phyloP scores from a whole-genome alignment of 1,284 basidiomycete species.

The Ceratobasidium sp. region DNA sequence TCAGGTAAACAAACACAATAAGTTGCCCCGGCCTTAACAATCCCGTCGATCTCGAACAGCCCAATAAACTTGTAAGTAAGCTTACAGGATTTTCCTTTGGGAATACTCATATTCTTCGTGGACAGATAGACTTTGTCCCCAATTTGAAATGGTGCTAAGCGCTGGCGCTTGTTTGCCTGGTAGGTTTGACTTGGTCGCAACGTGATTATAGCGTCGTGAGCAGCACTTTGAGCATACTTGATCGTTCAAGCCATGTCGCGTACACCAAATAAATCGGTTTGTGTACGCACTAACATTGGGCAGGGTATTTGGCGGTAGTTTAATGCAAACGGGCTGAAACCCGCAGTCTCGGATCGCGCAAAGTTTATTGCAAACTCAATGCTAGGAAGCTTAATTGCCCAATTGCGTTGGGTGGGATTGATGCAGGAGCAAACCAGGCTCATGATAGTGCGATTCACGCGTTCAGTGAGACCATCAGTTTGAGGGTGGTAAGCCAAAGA shows the following conservation, averaged over 20 bases:
- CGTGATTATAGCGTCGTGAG: conserved; percentile 27
- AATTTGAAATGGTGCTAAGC: not conserved
- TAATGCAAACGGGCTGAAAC: conserved; percentile 52
- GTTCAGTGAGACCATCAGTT: not conserved
- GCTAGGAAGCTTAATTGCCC: not conserved
- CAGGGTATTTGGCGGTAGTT: not conserved
- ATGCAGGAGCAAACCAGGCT: not conserved
- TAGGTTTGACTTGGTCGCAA: conserved; percentile 13
- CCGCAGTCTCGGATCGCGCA: conserved; percentile 48
- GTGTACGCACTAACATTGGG: not conserved
- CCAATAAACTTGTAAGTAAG: conserved; percentile 46
- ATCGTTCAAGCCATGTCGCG: not conserved
- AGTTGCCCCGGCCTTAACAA: not conserved
- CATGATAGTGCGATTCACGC: not conserved
- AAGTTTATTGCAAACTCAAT: conserved; percentile 25
- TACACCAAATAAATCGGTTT: not conserved
- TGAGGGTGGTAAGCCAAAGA: conserved; percentile 5
- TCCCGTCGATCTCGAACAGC: conserved; percentile 11
- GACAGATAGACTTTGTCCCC: conserved; percentile 6
- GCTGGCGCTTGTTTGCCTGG: not conserved
- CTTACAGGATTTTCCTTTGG: conserved; percentile 9
- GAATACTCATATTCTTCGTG: conserved; percentile 14
- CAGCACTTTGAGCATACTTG: not conserved
- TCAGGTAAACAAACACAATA: conserved; percentile 40
- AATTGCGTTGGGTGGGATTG: not conserved